Conservation (phyloP, 225 moss, liverwort and hornwort genomes). For the Asterella californica region DNA sequence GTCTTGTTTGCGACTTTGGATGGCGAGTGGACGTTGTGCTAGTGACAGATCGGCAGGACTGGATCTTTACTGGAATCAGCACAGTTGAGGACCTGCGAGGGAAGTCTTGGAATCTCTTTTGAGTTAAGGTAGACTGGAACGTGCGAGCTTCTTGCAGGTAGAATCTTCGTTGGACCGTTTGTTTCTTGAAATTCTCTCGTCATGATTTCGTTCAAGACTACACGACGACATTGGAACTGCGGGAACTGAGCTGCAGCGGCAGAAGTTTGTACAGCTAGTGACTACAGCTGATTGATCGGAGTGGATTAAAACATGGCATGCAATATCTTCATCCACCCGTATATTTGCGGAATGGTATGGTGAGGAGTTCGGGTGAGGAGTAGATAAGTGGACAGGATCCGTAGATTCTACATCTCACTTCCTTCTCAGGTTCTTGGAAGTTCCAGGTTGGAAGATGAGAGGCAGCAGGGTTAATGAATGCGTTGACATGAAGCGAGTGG, state of each 20-base stretch:
- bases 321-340: not conserved
- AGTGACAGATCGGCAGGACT: not conserved
- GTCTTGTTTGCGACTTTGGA: not conserved
- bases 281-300: not conserved
- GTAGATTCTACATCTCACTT: not conserved
- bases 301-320: not conserved
- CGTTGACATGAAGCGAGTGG: slow-evolving; percentile 30
- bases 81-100: not conserved
- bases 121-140: not conserved
- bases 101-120: not conserved
- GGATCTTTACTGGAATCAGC: not conserved
- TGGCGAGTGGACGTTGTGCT: not conserved
- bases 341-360: not conserved
- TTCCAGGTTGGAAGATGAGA: slow-evolving; percentile 8
- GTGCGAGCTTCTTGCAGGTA: not conserved
- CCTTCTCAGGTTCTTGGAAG: not conserved
- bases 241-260: not conserved
- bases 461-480: slow-evolving; percentile 15
- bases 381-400: not conserved
- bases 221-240: not conserved
- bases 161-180: not conserved
- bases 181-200: slow-evolving; percentile 11
- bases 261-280: not conserved
- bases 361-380: not conserved
- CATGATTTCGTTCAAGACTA: not conserved